Percentiles rank a stretch among this genome's conserved stretches.
These are phyloP conservation scores for Didymella pomorum DNA, from an alignment of 2,329 filamentous ascomycete genomes.

Conservation along the genomic window DNA sequence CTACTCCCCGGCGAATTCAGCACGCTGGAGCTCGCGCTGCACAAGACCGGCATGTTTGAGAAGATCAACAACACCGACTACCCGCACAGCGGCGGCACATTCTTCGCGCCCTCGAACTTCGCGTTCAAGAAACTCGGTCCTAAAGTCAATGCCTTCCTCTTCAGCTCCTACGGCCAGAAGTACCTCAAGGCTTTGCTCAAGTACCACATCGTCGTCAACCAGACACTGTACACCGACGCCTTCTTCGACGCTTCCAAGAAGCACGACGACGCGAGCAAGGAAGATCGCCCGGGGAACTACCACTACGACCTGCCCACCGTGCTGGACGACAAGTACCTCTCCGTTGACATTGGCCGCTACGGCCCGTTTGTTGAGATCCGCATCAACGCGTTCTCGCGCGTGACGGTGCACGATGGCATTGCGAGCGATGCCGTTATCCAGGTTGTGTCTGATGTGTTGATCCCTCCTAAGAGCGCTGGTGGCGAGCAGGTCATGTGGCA, in stretches of 20 bases:
- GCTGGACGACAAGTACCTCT: constrained; percentile 70
- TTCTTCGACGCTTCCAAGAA: constrained; percentile 66
- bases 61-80: constrained; percentile 61
- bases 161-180: constrained; percentile 75
- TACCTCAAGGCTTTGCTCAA: constrained; percentile 80
- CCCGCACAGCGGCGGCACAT: constrained; percentile 69
- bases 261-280: constrained; percentile 32
- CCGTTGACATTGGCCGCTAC: constrained; percentile 74
- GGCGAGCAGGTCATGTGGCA: constrained; percentile 48
- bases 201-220: constrained; percentile 78
- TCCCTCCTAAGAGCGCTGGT: constrained; percentile 70
- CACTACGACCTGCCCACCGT: constrained; percentile 78
- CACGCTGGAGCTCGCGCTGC: constrained; percentile 76
- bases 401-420: constrained; percentile 73
- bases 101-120: constrained; percentile 82
- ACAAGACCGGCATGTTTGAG: constrained; percentile 75
- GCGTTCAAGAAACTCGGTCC: constrained; percentile 81
- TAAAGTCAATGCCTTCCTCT: constrained; percentile 81
- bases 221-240: constrained; percentile 84
- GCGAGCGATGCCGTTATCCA: constrained; percentile 85
- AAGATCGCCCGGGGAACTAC: constrained; percentile 55
- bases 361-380: constrained; percentile 75
- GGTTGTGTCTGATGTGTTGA: constrained; percentile 73
- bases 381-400: constrained; percentile 75
- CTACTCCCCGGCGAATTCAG: constrained; percentile 75